Percentiles rank a stretch among this genome's conserved stretches.
Conservation (phyloP, 2,329 filamentous ascomycete genomes). For the Sclerotinia glacialis region DNA sequence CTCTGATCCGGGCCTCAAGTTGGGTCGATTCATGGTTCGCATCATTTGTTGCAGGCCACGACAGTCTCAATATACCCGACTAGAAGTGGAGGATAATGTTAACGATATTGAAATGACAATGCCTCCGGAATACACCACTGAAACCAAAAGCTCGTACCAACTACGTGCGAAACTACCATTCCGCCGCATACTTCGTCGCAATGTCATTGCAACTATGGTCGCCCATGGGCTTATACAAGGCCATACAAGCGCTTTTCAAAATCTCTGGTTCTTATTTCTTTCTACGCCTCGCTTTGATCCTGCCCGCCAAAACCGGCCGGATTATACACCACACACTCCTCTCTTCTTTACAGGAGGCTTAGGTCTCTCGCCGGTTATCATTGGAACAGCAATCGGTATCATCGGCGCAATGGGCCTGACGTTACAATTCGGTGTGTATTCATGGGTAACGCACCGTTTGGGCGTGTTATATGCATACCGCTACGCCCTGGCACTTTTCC, state of each 20-base stretch:
- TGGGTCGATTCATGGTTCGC: not conserved
- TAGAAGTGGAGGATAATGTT: not conserved
- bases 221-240: not conserved
- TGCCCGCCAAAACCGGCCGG: not conserved
- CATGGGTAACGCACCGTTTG: constrained; percentile 1
- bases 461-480: not conserved
- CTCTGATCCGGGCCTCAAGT: not conserved
- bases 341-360: not conserved
- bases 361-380: not conserved
- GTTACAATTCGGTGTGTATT: constrained; percentile 4
- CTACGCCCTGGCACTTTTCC: not conserved
- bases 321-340: not conserved
- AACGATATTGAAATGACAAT: constrained; percentile 3
- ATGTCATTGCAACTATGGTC: not conserved
- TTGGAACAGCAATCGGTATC: constrained; percentile 2
- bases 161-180: not conserved
- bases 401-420: not conserved
- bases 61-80: not conserved
- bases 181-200: not conserved
- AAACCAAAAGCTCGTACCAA: not conserved
- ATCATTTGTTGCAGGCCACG: not conserved
- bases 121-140: not conserved
- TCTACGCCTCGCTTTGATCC: constrained; percentile 2
- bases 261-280: not conserved
- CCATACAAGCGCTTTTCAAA: constrained; percentile 2